Evolutionary conservation across 345 rosid genomes (phyloP).

Genomic region (Angophora floribunda): DNA sequence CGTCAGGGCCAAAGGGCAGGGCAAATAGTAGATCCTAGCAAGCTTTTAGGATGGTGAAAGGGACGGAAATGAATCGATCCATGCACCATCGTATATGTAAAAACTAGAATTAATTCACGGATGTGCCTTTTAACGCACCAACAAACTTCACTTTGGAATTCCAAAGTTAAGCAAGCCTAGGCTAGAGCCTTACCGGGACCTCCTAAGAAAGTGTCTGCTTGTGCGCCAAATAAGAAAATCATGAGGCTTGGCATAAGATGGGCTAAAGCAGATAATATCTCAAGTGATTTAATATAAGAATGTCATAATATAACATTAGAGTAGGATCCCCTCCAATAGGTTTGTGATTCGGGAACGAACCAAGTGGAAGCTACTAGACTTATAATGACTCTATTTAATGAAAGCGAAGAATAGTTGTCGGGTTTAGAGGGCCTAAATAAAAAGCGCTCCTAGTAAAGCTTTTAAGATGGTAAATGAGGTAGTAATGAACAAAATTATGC

Average conservation of each 20-base stretch:
- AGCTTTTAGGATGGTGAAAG: background rate
- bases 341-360: accelerated
- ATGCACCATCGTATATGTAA: accelerated
- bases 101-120: background rate
- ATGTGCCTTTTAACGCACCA: background rate
- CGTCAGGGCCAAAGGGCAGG: background rate
- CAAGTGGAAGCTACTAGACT: background rate
- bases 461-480: background rate
- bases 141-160: no score
- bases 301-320: no score
- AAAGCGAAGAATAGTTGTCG: background rate
- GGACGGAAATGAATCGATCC: background rate
- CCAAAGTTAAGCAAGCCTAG: background rate
- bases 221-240: background rate
- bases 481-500: no score
- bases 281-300: background rate
- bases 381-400: background rate
- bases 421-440: background rate
- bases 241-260: background rate
- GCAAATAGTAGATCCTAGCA: background rate
- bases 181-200: no score
- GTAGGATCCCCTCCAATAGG: background rate
- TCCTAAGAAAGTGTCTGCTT: no score
- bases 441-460: background rate
- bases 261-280: background rate